Evolutionary conservation across 306 rosid genomes (phyloP), one percentile per base, ranked within the genome.

Genomic region (Trifolium dubium): DNA sequence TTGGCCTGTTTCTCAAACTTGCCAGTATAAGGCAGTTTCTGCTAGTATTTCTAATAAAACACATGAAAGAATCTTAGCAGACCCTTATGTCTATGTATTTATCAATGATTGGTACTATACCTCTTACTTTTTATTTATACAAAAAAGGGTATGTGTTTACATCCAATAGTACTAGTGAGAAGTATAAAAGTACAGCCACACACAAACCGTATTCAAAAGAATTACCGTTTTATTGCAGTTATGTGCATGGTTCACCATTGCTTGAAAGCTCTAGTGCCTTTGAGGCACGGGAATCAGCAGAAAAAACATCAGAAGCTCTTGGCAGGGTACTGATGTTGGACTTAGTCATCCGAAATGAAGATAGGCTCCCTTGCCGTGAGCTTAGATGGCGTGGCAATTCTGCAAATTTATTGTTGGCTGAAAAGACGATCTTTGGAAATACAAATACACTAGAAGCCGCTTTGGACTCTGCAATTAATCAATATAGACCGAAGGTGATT

Each of bases 311-410:
- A 31, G 87, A 86, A 63, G 92, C 90, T 74, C 94, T 94, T 68
- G 99, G 99, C 47, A 84, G 92, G 85, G 92, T 90, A 44, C 86
- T 94, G 84, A 61, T 92, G 91, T 81, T 94, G 82, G 99, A 94
- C 86, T 90, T 94, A 56, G 88, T 92, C 64, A 94, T 94, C 64
- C 86, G 99, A 86, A 94, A 94, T 70, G 99, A 94, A 90, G 99
- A 94, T 85, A 88, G 98, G 73, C 90, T 94, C 73, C 99, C 98
- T 50, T 92, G 98, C 43, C 95, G 90, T 59, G 81, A 81, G 76
- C 99, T 94, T 76, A 83, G 97, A 64, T 94, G 99, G 99, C 95
- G 98, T 67, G 98, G 99, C 65, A 94, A 94, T 80, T 77, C 89
- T 51, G 92, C 99, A 63, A 94, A 94, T 87, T 83, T 94, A 72